A percentile compares a stretch with the other conserved stretches of the same genome.
These are phyloP conservation scores for Ambrosiella cleistominuta DNA, from an alignment of 2,329 filamentous ascomycete species.

Conservation along the genomic window DNA sequence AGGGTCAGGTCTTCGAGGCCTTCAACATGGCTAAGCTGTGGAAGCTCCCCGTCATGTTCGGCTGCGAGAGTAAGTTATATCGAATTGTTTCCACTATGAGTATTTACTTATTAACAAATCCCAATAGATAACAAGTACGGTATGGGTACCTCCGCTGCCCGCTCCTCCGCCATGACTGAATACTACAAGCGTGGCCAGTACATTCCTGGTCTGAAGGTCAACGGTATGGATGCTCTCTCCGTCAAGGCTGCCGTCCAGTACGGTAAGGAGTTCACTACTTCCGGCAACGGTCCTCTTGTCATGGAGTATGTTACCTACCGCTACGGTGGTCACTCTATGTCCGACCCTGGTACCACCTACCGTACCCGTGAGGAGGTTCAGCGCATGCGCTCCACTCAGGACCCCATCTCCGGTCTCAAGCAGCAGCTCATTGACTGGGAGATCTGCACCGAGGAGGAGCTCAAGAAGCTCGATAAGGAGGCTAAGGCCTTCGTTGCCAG, in stretches of 20 bases:
- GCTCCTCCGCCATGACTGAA: constrained; percentile 88
- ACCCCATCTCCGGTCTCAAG: constrained; percentile 95
- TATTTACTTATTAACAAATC: background rate
- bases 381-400: constrained; percentile 97
- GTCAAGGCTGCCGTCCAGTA: constrained; percentile 93
- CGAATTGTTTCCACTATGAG: background rate
- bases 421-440: constrained; percentile 95
- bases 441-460: constrained; percentile 78
- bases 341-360: constrained; percentile 97
- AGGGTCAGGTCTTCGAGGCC: constrained; percentile 98
- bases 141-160: constrained; percentile 93
- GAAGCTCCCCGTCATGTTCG: constrained; percentile 89
- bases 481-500: constrained; percentile 69
- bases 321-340: constrained; percentile 99
- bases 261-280: constrained; percentile 70
- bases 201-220: constrained; percentile 97
- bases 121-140: constrained; percentile 97
- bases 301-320: constrained; percentile 99
- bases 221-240: constrained; percentile 97
- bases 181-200: constrained; percentile 99
- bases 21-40: constrained; percentile 99
- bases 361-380: constrained; percentile 98
- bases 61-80: constrained; percentile 73
- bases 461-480: constrained; percentile 92
- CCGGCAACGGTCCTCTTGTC: constrained; percentile 82